phyloP scores from a whole-genome alignment of 257 asterid genomes.

The Haberlea rhodopensis region DNA sequence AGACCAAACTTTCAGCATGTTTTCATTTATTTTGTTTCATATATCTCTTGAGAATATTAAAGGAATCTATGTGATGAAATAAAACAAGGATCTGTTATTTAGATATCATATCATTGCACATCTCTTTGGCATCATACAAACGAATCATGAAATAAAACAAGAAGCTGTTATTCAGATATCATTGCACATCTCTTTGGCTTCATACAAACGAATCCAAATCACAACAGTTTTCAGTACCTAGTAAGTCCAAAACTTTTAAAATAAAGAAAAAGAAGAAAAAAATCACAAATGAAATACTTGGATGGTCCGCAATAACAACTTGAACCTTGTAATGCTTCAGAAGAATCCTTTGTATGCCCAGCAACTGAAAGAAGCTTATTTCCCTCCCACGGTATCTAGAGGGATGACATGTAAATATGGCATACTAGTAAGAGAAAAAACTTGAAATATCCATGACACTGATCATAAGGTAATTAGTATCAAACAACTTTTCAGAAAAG shows the following conservation, averaged over 20 bases:
- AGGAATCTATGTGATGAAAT: slow-evolving; percentile 21
- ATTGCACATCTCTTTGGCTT: no score
- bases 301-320: slow-evolving; percentile 23
- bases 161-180: not conserved
- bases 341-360: slow-evolving; percentile 88
- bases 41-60: slow-evolving; percentile 12
- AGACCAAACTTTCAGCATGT: slow-evolving; percentile 11
- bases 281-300: slow-evolving; percentile 11
- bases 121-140: slow-evolving; percentile 21
- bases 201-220: no score
- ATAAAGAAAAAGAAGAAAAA: no score
- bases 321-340: slow-evolving; percentile 80
- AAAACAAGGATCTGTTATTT: slow-evolving; percentile 10
- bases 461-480: slow-evolving; percentile 7
- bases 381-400: slow-evolving; percentile 87
- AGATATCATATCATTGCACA: slow-evolving; percentile 20
- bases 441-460: slow-evolving; percentile 1
- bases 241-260: not conserved
- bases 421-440: slow-evolving; percentile 22
- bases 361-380: slow-evolving; percentile 86
- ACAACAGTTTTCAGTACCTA: no score
- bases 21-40: slow-evolving; percentile 9
- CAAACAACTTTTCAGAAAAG: slow-evolving; percentile 24
- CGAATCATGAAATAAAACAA: slow-evolving; percentile 20
- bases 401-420: slow-evolving; percentile 26